Conservation (phyloP, 2,329 filamentous ascomycete genomes). For the Akanthomyces uredinophilus region DNA sequence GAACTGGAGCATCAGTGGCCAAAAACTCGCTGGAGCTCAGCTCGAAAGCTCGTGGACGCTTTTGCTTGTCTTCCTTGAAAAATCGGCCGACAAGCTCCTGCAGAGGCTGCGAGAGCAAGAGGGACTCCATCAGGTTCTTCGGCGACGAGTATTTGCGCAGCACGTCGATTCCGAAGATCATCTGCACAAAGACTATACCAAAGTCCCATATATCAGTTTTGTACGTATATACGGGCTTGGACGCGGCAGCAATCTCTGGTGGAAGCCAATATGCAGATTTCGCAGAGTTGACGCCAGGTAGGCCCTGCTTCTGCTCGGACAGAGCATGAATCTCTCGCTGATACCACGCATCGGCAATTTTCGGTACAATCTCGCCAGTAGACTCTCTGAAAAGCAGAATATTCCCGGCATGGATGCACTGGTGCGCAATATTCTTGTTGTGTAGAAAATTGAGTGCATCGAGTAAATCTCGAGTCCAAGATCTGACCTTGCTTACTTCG, state of each 20-base stretch:
- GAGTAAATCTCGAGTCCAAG: conserved; percentile 88
- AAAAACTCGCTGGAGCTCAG: conserved; percentile 61
- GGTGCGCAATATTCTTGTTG: conserved; percentile 76
- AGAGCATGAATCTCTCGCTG: conserved; percentile 63
- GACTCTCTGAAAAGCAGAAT: conserved; percentile 68
- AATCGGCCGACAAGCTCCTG: conserved; percentile 77
- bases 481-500: conserved; percentile 68
- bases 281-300: conserved; percentile 53
- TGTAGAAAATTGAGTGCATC: conserved; percentile 87
- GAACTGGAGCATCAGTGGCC: conserved; percentile 57
- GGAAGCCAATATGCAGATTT: conserved; percentile 80
- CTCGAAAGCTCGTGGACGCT: conserved; percentile 77
- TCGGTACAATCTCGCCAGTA: conserved; percentile 65
- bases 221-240: conserved; percentile 58
- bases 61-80: conserved; percentile 79
- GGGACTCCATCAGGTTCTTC: conserved; percentile 62
- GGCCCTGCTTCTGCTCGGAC: conserved; percentile 44
- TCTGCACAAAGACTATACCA: conserved; percentile 85
- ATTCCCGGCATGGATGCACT: conserved; percentile 74
- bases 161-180: conserved; percentile 82
- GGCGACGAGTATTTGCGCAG: conserved; percentile 76
- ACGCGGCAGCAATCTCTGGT: conserved; percentile 64
- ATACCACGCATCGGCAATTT: conserved; percentile 69
- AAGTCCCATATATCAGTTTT: conserved; percentile 96
- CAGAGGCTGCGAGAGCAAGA: conserved; percentile 68